phyloP scores from a whole-genome alignment of 2,329 filamentous ascomycete species.

The Aspergillus bombycis region DNA sequence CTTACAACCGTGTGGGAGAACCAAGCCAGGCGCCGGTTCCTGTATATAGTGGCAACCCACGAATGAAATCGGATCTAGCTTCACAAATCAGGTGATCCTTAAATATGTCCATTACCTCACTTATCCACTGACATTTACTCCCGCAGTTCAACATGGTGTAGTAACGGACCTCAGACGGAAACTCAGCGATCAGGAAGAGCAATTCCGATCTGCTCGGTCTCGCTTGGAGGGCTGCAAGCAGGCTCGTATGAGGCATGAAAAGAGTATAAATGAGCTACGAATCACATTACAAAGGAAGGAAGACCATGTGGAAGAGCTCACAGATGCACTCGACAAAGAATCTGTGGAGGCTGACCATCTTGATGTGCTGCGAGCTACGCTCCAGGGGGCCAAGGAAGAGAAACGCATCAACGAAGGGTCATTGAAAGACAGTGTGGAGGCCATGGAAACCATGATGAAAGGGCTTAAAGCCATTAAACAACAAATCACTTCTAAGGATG shows the following conservation, averaged over 20 bases:
- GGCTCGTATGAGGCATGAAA: conserved; percentile 55
- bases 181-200: conserved; percentile 55
- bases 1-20: conserved; percentile 52
- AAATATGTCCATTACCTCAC: not conserved
- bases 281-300: conserved; percentile 62
- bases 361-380: conserved; percentile 59
- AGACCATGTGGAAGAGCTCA: conserved; percentile 66
- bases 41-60: conserved; percentile 57
- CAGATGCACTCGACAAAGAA: conserved; percentile 64
- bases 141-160: conserved; percentile 49
- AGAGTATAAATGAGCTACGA: conserved; percentile 53
- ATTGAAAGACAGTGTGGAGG: conserved; percentile 52
- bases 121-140: conserved; percentile 13
- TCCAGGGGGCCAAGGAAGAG: conserved; percentile 61
- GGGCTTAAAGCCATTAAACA: conserved; percentile 41
- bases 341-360: conserved; percentile 67
- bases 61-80: conserved; percentile 80
- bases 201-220: conserved; percentile 53
- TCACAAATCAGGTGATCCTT: conserved; percentile 61
- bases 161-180: conserved; percentile 60
- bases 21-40: conserved; percentile 57
- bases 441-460: conserved; percentile 49
- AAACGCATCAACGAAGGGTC: conserved; percentile 46
- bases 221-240: conserved; percentile 54
- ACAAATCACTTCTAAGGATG: conserved; percentile 37